These are phyloP conservation scores for Circinella minor DNA, from an alignment of 371 early-diverging fungal species.

Conservation along the genomic window DNA sequence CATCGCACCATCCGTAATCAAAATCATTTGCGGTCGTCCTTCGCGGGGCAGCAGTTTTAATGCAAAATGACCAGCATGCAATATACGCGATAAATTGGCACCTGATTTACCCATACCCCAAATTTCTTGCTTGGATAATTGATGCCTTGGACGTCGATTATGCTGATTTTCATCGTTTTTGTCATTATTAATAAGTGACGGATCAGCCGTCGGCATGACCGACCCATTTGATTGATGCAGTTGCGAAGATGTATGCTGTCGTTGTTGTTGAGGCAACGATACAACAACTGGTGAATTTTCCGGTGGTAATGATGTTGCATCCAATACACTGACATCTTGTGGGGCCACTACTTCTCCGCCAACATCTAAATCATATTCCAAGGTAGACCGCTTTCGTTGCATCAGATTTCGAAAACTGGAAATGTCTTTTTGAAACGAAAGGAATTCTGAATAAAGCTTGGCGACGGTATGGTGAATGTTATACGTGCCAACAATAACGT, in stretches of 20 bases:
- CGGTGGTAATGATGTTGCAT: slow-evolving; percentile 30
- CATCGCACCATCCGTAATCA: slow-evolving; percentile 91
- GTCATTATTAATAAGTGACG: background rate
- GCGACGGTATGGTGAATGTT: slow-evolving; percentile 61
- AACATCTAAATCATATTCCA: slow-evolving; percentile 61
- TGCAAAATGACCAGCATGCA: slow-evolving; percentile 77
- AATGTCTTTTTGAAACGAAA: slow-evolving; percentile 67
- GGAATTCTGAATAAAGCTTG: slow-evolving; percentile 57
- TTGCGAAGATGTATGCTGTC: too few species aligned
- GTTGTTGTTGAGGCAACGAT: background rate
- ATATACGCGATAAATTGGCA: slow-evolving; percentile 64
- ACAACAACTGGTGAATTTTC: slow-evolving; percentile 6
- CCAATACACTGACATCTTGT: slow-evolving; percentile 24
- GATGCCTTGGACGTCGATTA: slow-evolving; percentile 22
- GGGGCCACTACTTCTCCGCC: slow-evolving; percentile 32
- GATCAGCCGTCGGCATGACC: background rate
- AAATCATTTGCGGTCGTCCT: slow-evolving; percentile 72
- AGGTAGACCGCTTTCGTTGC: slow-evolving; percentile 35
- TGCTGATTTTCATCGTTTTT: slow-evolving; percentile 6
- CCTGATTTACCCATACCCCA: slow-evolving; percentile 69
- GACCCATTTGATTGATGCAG: background rate
- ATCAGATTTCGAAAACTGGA: slow-evolving; percentile 58
- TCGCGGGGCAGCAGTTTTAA: slow-evolving; percentile 73
- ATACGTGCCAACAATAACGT: slow-evolving; percentile 54
- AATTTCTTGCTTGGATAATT: slow-evolving; percentile 53